These are phyloP conservation scores for Penicillium sclerotiorum DNA, from an alignment of 2,329 filamentous ascomycete genomes.

Conservation along the genomic window DNA sequence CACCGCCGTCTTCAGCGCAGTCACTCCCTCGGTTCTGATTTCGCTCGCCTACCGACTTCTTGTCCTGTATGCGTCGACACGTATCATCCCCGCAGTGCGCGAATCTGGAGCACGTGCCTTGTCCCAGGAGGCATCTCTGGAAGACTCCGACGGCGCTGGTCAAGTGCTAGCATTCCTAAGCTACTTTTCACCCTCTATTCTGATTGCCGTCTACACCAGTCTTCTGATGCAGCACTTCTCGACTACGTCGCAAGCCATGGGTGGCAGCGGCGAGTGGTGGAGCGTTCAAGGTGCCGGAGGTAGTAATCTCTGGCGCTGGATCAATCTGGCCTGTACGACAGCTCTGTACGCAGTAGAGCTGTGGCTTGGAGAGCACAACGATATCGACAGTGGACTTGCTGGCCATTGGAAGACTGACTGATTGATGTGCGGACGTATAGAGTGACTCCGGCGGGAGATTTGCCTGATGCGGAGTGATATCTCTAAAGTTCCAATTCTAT, in stretches of 20 bases:
- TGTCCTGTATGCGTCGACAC: constrained; percentile 91
- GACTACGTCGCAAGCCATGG: constrained; percentile 62
- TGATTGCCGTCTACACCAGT: constrained; percentile 96
- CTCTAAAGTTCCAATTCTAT: not conserved
- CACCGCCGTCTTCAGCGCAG: constrained; percentile 88
- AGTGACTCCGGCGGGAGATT: not conserved
- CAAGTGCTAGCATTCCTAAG: constrained; percentile 80
- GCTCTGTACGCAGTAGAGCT: constrained; percentile 86
- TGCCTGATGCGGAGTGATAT: too few relatives aligned
- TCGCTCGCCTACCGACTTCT: constrained; percentile 91
- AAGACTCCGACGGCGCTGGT: constrained; percentile 81
- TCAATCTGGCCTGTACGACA: constrained; percentile 89
- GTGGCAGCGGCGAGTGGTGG: constrained; percentile 74
- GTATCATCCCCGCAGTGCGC: constrained; percentile 91
- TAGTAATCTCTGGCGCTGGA: constrained; percentile 89
- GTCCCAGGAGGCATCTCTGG: constrained; percentile 80
- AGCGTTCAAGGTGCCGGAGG: constrained; percentile 80
- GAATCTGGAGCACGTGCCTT: constrained; percentile 82
- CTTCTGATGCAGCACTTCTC: constrained; percentile 94
- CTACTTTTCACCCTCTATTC: constrained; percentile 92
- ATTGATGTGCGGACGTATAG: constrained; percentile 33
- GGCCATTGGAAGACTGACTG: constrained; percentile 94
- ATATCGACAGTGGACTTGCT: constrained; percentile 71
- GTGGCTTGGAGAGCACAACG: constrained; percentile 72
- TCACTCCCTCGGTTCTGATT: constrained; percentile 93